Evolutionary conservation across 495 filamentous ascomycete genomes (phyloP), one percentile per base, ranked within the genome.

Genomic region (Parmelia sp.): DNA sequence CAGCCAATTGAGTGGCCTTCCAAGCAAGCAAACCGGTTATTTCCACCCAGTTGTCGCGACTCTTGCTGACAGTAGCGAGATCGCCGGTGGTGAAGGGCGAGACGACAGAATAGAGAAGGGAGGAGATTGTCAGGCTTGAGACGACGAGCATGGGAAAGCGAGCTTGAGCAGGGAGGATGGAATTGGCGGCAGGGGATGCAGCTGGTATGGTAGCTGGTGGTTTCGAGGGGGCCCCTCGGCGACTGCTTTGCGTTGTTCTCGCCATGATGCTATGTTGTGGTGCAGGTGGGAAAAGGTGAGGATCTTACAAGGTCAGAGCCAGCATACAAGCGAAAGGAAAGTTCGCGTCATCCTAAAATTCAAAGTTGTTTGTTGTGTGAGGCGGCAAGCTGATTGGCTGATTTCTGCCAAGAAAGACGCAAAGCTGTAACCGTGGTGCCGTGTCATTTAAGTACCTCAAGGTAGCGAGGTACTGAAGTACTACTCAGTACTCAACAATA

Each of bases 1-100:
- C 66, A 29, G 79, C 86, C 57, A 96, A 78, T 72, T 89, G 85
- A 40, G 86, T 77, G 62, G 86, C 74, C 75, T 81, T 87, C 88
- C 88, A 92, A 11, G 68, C 82, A 15, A 88, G 74, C 62, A 90
- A 70, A 8, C 81, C 79, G 11, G 67, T 79, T n/a, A 88, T 77
- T 72, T 90, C 84, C 70, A 77, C 76, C 81, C 80, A 82, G 63
- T 83, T 79, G 60, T 83, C 83, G 57, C 85, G 65, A 39, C 79
- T 80, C 65, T 85, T 82, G 71, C 82, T 84, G 61, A 92, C 83
- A 40, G 71, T 70, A 1, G 81, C 82, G 31, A 94, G 74, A 66
- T 91, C 85, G 23, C 78, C 80, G 15, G 75, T 76, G 0, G 77
- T 80, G 57, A 80, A 75, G 4, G 76, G 70, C 31, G 82, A 75